phyloP scores from a whole-genome alignment of 768 basidiomycete species.

The Calocera cornea region DNA sequence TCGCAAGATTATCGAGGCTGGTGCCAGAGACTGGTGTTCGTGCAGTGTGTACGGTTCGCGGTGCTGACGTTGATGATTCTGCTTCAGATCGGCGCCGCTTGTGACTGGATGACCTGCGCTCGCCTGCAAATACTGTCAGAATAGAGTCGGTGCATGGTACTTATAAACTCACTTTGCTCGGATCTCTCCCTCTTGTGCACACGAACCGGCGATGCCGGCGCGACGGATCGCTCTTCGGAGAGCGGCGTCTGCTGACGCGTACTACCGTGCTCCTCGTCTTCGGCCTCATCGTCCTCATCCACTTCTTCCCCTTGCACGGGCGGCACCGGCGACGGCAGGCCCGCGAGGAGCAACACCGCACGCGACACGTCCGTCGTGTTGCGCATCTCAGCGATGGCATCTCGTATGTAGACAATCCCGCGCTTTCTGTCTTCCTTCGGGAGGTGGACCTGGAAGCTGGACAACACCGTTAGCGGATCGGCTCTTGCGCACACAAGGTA shows the following conservation, averaged over 20 bases:
- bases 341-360: background rate
- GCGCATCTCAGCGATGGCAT: background rate
- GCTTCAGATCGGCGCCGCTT: no score
- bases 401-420: background rate
- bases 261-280: background rate
- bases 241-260: no score
- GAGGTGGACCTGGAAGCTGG: background rate
- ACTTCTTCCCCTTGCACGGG: background rate
- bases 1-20: background rate
- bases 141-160: no score
- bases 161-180: no score
- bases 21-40: background rate
- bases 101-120: no score
- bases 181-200: no score
- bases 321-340: background rate
- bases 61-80: background rate
- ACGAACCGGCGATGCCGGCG: no score
- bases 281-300: background rate
- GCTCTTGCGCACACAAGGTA: background rate
- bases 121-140: no score
- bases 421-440: background rate
- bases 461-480: background rate
- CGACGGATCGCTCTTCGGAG: no score
- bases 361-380: background rate
- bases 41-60: no score